Conservation (phyloP, 805 yeast species). For the Spencermartinsiella europaea region DNA sequence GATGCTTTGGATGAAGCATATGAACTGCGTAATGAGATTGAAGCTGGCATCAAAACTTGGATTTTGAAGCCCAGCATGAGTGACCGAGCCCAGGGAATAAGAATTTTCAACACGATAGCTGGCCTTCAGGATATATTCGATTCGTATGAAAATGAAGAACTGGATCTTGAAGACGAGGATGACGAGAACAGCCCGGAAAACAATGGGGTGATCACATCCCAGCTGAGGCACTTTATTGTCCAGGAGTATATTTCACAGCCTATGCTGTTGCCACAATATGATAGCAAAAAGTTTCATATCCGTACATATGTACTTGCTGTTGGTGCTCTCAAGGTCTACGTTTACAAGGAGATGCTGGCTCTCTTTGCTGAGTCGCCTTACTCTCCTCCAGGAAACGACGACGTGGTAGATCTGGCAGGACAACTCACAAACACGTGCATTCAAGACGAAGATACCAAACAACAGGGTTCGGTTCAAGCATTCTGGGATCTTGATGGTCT, state of each 20-base stretch:
- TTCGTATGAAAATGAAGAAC: constrained; percentile 73
- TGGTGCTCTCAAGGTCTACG: constrained; percentile 73
- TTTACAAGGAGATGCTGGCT: constrained; percentile 73
- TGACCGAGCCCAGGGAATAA: constrained; percentile 93
- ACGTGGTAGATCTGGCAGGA: constrained; percentile 48
- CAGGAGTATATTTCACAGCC: constrained; percentile 77
- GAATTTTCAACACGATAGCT: constrained; percentile 70
- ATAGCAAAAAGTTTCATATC: constrained; percentile 77
- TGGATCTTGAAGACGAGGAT: constrained; percentile 53
- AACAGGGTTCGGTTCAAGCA: constrained; percentile 49
- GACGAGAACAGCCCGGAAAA: constrained; percentile 34
- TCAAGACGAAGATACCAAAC: constrained; percentile 47
- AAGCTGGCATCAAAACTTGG: constrained; percentile 57
- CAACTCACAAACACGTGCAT: constrained; percentile 94
- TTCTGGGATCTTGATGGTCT: constrained; percentile 46
- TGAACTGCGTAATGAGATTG: constrained; percentile 77
- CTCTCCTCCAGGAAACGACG: constrained; percentile 29
- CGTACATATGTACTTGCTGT: constrained; percentile 74
- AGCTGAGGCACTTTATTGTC: constrained; percentile 82
- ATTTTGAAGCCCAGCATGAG: constrained; percentile 96
- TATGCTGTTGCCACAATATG: constrained; percentile 54
- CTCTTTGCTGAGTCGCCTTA: constrained; percentile 66
- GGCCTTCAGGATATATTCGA: constrained; percentile 82
- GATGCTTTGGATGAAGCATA: constrained; percentile 90
- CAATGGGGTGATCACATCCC: constrained; percentile 76